These are phyloP conservation scores for Mucor circinelloides DNA, from an alignment of 371 early-diverging fungal species.

Conservation along the genomic window DNA sequence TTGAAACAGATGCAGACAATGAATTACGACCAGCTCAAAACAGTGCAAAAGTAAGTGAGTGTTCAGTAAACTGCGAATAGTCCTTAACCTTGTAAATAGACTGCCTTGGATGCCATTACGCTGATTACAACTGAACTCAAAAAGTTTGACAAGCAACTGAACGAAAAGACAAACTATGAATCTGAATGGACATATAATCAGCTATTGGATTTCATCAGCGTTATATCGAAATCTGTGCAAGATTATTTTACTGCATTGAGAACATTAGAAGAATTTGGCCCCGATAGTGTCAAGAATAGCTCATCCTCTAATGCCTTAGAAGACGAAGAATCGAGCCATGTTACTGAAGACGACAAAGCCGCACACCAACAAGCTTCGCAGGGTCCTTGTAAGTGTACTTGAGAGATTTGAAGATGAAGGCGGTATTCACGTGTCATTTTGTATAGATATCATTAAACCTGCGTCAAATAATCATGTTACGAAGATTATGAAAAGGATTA, in stretches of 20 bases:
- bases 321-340: neutral
- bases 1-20: slow-evolving; percentile 45
- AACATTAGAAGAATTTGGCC: slow-evolving; percentile 44
- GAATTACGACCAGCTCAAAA: slow-evolving; percentile 48
- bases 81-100: neutral
- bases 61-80: neutral
- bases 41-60: slow-evolving; percentile 39
- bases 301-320: neutral
- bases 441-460: neutral
- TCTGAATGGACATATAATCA: slow-evolving; percentile 31
- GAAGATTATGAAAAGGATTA: slow-evolving; percentile 61
- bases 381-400: slow-evolving; percentile 11
- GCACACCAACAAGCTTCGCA: slow-evolving; percentile 6
- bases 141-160: slow-evolving; percentile 19
- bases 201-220: slow-evolving; percentile 12
- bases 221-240: slow-evolving; percentile 11
- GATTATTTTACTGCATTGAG: slow-evolving; percentile 33
- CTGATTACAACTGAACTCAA: slow-evolving; percentile 12
- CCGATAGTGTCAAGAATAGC: slow-evolving; percentile 28
- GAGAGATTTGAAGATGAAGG: neutral
- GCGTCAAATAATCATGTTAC: slow-evolving; percentile 60
- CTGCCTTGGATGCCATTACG: slow-evolving; percentile 21
- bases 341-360: neutral
- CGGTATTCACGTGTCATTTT: neutral
- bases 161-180: slow-evolving; percentile 14